Base-by-base conservation (phyloP, 169 alveolate genomes). In the Cryptosporidium meleagridis region DNA sequence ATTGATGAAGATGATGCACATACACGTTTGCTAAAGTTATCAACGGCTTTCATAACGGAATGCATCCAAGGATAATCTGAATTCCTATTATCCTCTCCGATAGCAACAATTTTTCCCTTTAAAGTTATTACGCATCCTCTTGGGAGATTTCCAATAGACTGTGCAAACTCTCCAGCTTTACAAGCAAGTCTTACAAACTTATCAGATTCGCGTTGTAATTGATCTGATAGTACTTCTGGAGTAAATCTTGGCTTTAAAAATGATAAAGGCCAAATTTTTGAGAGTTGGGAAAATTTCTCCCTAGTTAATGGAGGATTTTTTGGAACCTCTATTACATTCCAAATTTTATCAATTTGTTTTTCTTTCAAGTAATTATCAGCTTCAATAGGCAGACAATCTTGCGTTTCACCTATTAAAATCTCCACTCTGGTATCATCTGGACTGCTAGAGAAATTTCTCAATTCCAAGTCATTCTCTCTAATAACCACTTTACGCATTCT, bases 261-360 rank as follows among this genome's bases (percentile, higher is more conserved):
- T 80, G 92, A 87, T 67, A 94, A 75, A 14, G 97, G 97, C 97
- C 97, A 95, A 75, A 69, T 68, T n/a, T 33, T 68, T 18, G 95
- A 93, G 92, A 95, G 94, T 67, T 94, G 87, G 4, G 55, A 39
- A 84, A 75, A 94, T 67, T 93, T 95, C 44, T 94, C 93, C 52
- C 61, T 72, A 26, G 95, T 93, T 48, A 91, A 59, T 8, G 97
- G 97, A 45, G 96, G 87, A 69, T 94, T 70, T 68, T 69, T 92
- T 51, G 96, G 95, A 39, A 94, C 95, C 48, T 85, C 69, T 26
- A 18, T 62, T 31, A 26, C 75, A 65, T 26, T 70, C 69, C 59
- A 37, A 23, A 59, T 29, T 10, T 18, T 29, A 10, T 23, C 69
- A 10, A 80, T 18, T 3, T 31, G 52, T 29, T 62, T 59, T 21